Base-by-base conservation (phyloP, 2,329 filamentous ascomycete genomes). In the Sarocladium oryzae region DNA sequence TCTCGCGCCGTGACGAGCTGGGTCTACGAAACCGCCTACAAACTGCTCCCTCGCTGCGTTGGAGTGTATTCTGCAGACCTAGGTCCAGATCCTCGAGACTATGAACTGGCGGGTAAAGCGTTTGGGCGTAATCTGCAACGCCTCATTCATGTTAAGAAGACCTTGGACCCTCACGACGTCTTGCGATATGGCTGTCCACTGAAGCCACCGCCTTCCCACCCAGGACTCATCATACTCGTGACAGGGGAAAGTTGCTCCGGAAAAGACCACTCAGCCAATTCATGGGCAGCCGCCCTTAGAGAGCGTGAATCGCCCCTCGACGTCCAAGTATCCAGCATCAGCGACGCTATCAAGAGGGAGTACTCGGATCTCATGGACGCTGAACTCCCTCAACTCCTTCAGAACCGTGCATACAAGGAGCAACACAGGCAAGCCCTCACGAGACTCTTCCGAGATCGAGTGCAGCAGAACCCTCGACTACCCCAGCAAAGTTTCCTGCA, bases 41-140 rank as follows among this genome's bases (percentile, higher is more conserved):
- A 69, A 11, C 62, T 86, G 60, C 58, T 82, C 52, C 69, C 79
- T 9, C 52, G 75, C 33, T 75, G 75, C 56, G 61, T 37, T 45
- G 81, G 81, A 56, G 71, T 61, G 7, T 86, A 85, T 57, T 65
- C 76, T 23, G 79, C 81, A 3, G 82, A 86, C 57, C 78, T 85
- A 21, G 81, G 82, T 10, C 79, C 79, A 2, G 79, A 85, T 55
- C 77, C 79, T 0, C 66, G 81, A 68, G 82, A 85, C 56, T 61
- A 63, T 0, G 53, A 52, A 1, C 67, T 85, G 16, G 78, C 77
- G 1, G 57, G 57, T 4, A 69, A 66, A 54, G 81, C 82, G 37
- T 85, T 85, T 67, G 81, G 81, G 7, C 65, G 64, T 2, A 85
- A 85, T 56, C 54, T 56, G 10, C 56, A 57, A 5, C 76, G 75